Evolutionary conservation across 139 green algal species (phyloP).

Genomic region (Chlamydomonas sp.): DNA sequence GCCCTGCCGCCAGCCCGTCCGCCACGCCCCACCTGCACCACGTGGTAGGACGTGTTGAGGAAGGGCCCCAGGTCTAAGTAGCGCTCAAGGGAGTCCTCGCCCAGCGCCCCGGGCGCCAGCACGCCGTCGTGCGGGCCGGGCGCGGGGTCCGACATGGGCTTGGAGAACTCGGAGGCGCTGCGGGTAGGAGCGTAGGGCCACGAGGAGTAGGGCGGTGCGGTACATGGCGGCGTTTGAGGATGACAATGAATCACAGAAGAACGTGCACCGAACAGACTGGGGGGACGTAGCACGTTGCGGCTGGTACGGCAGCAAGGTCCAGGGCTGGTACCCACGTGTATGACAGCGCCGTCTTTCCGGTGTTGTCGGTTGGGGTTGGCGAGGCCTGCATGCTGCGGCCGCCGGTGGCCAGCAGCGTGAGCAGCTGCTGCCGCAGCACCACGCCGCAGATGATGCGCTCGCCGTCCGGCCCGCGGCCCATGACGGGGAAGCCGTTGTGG

Average conservation of each 20-base stretch:
- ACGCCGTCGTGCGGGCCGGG: constrained; percentile 16
- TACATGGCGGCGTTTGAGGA: too few relatives aligned
- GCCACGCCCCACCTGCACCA: constrained; percentile 61
- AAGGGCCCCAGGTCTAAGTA: constrained; percentile 76
- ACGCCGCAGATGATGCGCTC: constrained; percentile 60
- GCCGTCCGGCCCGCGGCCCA: constrained; percentile 41
- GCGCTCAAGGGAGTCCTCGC: constrained; percentile 54
- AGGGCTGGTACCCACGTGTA: constrained; percentile 8
- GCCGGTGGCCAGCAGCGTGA: constrained; percentile 60
- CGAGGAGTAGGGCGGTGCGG: not conserved
- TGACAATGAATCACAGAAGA: not conserved
- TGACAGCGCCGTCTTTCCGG: constrained; percentile 2
- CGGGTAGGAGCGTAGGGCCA: not conserved
- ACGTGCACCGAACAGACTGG: not conserved
- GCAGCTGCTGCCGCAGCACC: constrained; percentile 68
- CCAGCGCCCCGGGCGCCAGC: constrained; percentile 36
- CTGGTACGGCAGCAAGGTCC: not conserved
- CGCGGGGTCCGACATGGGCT: constrained; percentile 48
- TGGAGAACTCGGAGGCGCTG: constrained; percentile 60
- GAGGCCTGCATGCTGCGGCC: constrained; percentile 33
- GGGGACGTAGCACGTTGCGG: too few relatives aligned
- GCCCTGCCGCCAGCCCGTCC: not conserved
- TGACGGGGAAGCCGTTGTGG: constrained; percentile 81
- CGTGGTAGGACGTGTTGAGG: constrained; percentile 70
- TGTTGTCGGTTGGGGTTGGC: not conserved